Evolutionary conservation across 2,329 filamentous ascomycete species (phyloP), one percentile per base, ranked within the genome.

Genomic region (Calonectria pauciramosa): DNA sequence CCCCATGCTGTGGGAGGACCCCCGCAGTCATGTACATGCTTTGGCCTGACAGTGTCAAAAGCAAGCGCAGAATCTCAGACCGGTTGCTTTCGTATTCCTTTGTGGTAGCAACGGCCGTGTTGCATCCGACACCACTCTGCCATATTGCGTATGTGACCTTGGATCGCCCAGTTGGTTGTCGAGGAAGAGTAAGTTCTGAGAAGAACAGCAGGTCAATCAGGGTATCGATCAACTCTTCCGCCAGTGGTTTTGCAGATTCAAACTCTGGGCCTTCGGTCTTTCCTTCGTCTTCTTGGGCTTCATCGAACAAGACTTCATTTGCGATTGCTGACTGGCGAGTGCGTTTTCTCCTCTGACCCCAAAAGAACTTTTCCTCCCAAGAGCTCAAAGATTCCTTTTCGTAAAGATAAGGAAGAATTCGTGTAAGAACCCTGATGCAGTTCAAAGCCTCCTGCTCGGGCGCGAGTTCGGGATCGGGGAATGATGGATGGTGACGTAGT

Each of bases 91-190:
- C 97, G 73, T 95, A 94, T 81, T 99, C 96, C 84, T 95, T 98
- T 68, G 93, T 98, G 4, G 96, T 96, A 13, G 93, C 93, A 79
- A 97, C 93, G 7, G 96, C 92, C 20, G 94, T 95, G 84, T 98
- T 98, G 88, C 96, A 99, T 18, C 97, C 97, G 36, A 99, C 96
- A 63, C 97, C 97, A 82, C 95, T 99, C 86, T 98, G 96, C 97
- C 97, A 99, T 83, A 99, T 99, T 69, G 95, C 94, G 85, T 97
- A 98, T 10, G 94, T 94, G 71, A 98, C 94, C 84, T 97, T 97
- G 76, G 91, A 90, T 82, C 94, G 95, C 69, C 92, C 91, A 71
- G 92, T 90, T 18, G 92, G 89, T 52, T 94, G 91, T 72, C 89
- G 91, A 13, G 96, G 95, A 20, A 98, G 90, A 0, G 96, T 98